Conservation (phyloP, 2,329 filamentous ascomycete species). For the Trichophyton benhamiae region DNA sequence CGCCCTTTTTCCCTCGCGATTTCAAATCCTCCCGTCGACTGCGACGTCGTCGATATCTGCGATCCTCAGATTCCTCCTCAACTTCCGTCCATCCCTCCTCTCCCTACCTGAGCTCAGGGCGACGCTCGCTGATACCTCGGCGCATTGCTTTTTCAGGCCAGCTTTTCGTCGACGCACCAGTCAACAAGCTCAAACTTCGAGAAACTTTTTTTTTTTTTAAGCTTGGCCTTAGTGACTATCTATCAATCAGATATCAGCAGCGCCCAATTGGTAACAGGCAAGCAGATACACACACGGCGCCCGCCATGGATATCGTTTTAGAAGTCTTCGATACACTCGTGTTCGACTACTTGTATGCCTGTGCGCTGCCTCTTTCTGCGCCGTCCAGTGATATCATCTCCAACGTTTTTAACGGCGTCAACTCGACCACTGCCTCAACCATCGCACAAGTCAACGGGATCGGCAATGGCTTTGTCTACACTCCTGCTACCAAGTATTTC, state of each 20-base stretch:
- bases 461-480: conserved; percentile 39
- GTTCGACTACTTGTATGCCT: conserved; percentile 68
- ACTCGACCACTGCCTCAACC: conserved; percentile 41
- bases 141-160: neutral
- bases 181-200: neutral
- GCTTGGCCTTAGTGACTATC: neutral
- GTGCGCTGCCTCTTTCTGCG: conserved; percentile 43
- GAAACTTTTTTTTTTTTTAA: neutral
- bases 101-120: neutral
- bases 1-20: neutral
- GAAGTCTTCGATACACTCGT: conserved; percentile 72
- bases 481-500: conserved; percentile 60
- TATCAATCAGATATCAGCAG: neutral
- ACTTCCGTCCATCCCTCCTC: neutral
- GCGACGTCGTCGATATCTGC: too few relatives aligned
- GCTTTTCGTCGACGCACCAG: neutral
- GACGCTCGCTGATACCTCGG: neutral
- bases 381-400: conserved; percentile 39
- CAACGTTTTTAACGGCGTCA: conserved; percentile 41
- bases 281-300: neutral
- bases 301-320: conserved; percentile 76
- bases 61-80: neutral
- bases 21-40: neutral
- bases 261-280: neutral
- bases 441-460: conserved; percentile 36